A percentile compares a stretch with the other conserved stretches of the same genome.
phyloP scores from a whole-genome alignment of 148 eudicot genomes.

The Rhododendron vialii region DNA sequence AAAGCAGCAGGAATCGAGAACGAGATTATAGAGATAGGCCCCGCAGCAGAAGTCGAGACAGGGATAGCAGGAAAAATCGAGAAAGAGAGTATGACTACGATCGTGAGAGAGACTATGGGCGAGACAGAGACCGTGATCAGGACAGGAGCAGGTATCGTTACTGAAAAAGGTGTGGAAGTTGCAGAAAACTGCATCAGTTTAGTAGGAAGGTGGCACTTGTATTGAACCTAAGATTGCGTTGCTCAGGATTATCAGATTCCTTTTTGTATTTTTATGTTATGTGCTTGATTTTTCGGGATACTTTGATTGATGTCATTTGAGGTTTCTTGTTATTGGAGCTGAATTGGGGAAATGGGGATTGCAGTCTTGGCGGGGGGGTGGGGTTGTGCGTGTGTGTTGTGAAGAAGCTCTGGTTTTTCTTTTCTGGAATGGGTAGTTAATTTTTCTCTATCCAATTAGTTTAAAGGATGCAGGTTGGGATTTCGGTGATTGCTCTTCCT shows the following conservation, averaged over 20 bases:
- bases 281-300: neutral
- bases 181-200: neutral
- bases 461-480: neutral
- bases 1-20: slow-evolving; percentile 38
- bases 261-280: neutral
- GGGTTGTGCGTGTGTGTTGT: no score
- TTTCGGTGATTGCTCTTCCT: neutral
- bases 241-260: neutral
- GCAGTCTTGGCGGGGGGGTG: neutral
- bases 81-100: slow-evolving; percentile 41
- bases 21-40: slow-evolving; percentile 45
- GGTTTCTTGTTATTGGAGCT: neutral
- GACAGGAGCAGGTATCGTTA: slow-evolving; percentile 39
- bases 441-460: neutral
- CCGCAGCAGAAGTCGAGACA: slow-evolving; percentile 55
- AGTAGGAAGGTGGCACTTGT: neutral
- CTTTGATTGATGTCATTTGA: neutral
- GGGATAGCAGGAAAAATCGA: slow-evolving; percentile 58
- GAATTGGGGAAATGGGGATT: neutral
- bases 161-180: slow-evolving; percentile 14
- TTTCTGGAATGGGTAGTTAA: neutral
- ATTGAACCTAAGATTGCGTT: neutral
- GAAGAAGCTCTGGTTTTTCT: neutral
- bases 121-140: slow-evolving; percentile 62
- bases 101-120: slow-evolving; percentile 50